A percentile compares a stretch with the other conserved stretches of the same genome.
Evolutionary conservation across 1,284 basidiomycete species (phyloP).

Genomic region (Boletus mariae): DNA sequence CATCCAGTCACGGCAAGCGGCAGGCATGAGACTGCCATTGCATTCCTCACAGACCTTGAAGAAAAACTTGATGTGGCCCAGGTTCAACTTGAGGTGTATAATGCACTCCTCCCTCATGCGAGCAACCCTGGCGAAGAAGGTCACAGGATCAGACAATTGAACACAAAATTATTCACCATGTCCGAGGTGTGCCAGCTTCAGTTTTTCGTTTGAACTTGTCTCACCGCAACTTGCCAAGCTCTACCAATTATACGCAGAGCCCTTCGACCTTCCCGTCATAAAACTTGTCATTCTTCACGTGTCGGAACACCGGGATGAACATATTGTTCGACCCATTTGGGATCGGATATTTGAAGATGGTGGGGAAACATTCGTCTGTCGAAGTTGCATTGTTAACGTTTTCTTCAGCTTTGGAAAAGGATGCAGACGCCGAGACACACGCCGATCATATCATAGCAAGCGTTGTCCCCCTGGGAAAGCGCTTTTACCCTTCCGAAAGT

Average conservation of each 20-base stretch:
- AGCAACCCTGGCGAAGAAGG: slow-evolving; percentile 54
- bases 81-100: slow-evolving; percentile 89
- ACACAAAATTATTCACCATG: slow-evolving; percentile 59
- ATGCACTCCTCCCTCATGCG: slow-evolving; percentile 58
- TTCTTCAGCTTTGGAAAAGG: slow-evolving; percentile 45
- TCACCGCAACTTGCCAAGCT: slow-evolving; percentile 49
- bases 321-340: slow-evolving; percentile 84
- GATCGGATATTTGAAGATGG: slow-evolving; percentile 80
- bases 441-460: slow-evolving; percentile 62
- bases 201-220: background rate
- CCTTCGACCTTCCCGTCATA: slow-evolving; percentile 80
- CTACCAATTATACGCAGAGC: slow-evolving; percentile 85
- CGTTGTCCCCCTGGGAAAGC: slow-evolving; percentile 71
- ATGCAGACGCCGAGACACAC: slow-evolving; percentile 46
- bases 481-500: slow-evolving; percentile 88
- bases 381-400: slow-evolving; percentile 2
- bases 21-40: slow-evolving; percentile 80
- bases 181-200: slow-evolving; percentile 52
- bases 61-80: slow-evolving; percentile 97
- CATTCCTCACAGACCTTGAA: slow-evolving; percentile 89
- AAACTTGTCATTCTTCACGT: slow-evolving; percentile 92
- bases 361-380: slow-evolving; percentile 33
- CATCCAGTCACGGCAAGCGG: slow-evolving; percentile 76
- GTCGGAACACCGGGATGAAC: slow-evolving; percentile 87
- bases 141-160: slow-evolving; percentile 53